Conservation (phyloP, 2,329 filamentous ascomycete species). For the Phoma herbarum region DNA sequence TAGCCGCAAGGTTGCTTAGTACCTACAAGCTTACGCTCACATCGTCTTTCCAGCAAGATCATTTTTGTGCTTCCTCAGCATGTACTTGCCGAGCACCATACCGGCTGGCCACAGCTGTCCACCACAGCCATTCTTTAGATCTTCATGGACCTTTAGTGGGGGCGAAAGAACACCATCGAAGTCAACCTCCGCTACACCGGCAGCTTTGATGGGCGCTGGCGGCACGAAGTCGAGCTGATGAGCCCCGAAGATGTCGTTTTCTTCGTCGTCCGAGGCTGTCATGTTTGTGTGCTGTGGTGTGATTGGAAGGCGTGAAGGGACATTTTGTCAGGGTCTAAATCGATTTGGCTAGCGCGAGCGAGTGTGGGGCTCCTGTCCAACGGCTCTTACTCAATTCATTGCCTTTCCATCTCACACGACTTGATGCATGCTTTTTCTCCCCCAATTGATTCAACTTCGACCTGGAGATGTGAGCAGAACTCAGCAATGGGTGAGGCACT, state of each 20-base stretch:
- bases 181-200: slow-evolving; percentile 61
- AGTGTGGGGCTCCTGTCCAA: slow-evolving; percentile 20
- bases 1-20: slow-evolving; percentile 17
- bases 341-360: slow-evolving; percentile 15
- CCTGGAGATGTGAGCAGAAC: neutral
- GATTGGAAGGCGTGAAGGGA: slow-evolving; percentile 10
- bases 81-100: slow-evolving; percentile 84
- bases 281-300: slow-evolving; percentile 4
- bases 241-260: slow-evolving; percentile 52
- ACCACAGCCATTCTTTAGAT: slow-evolving; percentile 86
- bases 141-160: slow-evolving; percentile 81
- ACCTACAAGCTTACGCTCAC: slow-evolving; percentile 61
- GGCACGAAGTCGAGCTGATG: slow-evolving; percentile 64
- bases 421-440: neutral
- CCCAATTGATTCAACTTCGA: too few relatives aligned
- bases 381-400: neutral
- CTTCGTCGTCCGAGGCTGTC: slow-evolving; percentile 39
- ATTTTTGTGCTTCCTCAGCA: slow-evolving; percentile 76
- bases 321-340: slow-evolving; percentile 19
- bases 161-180: slow-evolving; percentile 78
- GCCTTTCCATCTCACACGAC: neutral
- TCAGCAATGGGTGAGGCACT: neutral
- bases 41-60: slow-evolving; percentile 73
- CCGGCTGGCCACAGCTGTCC: slow-evolving; percentile 96
- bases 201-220: slow-evolving; percentile 60